phyloP scores from a whole-genome alignment of 192 early-diverging fungal species.

The Backusella luteola region DNA sequence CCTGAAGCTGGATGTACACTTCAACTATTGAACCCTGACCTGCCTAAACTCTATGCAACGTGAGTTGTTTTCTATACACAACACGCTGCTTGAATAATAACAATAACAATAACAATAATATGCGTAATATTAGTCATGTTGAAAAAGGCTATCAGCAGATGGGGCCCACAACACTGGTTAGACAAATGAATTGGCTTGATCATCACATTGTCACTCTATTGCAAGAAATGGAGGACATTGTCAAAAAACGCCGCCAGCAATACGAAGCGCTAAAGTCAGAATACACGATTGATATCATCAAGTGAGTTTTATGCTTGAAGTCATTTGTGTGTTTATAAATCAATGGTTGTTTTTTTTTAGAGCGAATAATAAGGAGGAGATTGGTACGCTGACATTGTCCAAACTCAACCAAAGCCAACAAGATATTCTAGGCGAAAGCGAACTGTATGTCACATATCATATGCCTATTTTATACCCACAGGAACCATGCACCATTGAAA shows the following conservation, averaged over 20 bases:
- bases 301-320: neutral
- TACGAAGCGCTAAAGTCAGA: neutral
- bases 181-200: slow-evolving; percentile 62
- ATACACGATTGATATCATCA: neutral
- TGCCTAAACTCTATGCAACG: slow-evolving; percentile 48
- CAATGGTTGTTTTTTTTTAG: neutral
- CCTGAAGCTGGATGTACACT: slow-evolving; percentile 38
- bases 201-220: slow-evolving; percentile 58
- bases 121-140: slow-evolving; percentile 33
- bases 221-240: slow-evolving; percentile 27
- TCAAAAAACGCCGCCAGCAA: neutral
- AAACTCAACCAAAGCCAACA: neutral
- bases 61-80: slow-evolving; percentile 9
- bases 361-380: neutral
- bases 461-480: slow-evolving; percentile 40
- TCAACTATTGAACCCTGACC: slow-evolving; percentile 44
- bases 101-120: slow-evolving; percentile 15
- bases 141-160: slow-evolving; percentile 52
- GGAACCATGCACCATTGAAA: slow-evolving; percentile 39
- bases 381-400: neutral
- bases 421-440: neutral
- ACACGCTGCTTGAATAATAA: neutral
- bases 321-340: neutral
- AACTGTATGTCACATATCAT: slow-evolving; percentile 3
- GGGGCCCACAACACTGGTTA: slow-evolving; percentile 31